Percentiles rank a stretch among this genome's conserved stretches.
Conservation (phyloP, 441 rosid species). For the Populus hybrid region DNA sequence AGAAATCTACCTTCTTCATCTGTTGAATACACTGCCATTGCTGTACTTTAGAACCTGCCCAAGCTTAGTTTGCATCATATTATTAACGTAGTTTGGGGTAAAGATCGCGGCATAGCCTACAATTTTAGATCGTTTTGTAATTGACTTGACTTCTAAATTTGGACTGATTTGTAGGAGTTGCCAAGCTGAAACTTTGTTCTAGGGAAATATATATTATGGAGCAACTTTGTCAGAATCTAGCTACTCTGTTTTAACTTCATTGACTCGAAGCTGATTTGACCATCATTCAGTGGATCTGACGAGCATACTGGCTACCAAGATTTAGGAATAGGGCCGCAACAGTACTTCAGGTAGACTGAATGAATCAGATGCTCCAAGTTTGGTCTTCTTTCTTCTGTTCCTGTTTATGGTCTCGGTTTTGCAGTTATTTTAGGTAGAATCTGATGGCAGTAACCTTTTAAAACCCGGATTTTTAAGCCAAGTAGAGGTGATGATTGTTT, state of each 20-base stretch:
- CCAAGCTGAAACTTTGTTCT: background rate
- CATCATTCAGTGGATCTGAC: background rate
- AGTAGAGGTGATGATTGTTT: no score
- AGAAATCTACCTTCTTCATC: background rate
- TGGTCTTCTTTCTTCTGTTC: background rate
- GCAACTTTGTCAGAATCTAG: background rate
- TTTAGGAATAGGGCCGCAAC: background rate
- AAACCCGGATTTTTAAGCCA: no score
- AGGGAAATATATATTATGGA: background rate
- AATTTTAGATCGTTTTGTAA: background rate
- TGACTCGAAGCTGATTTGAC: background rate
- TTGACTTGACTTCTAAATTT: background rate
- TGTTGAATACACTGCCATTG: background rate
- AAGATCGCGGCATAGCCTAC: conserved; percentile 10
- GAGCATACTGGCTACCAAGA: background rate
- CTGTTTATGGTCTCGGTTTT: background rate
- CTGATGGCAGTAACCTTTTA: no score
- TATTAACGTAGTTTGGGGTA: background rate
- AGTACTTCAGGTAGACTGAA: background rate
- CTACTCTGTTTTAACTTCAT: background rate
- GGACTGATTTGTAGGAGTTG: conserved; percentile 11
- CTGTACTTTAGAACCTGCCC: conserved; percentile 8
- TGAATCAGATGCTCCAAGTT: background rate
- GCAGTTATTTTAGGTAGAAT: no score
- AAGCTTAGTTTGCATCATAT: conserved; percentile 9